Conservation (phyloP, 352 stramenopile genomes). For the Phytophthora pini region DNA sequence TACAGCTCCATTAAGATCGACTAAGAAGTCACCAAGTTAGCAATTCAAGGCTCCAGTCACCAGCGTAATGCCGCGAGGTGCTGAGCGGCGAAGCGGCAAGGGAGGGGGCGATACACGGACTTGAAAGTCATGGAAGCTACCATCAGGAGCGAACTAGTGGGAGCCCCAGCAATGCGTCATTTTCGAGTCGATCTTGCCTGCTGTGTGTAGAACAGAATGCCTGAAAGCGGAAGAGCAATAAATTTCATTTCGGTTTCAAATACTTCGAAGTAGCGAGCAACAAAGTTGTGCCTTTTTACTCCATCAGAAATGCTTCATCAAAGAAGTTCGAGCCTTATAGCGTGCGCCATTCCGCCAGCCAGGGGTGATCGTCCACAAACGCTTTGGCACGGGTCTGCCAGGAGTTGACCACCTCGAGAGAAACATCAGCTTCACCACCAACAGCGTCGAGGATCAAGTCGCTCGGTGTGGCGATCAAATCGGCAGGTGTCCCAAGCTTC, state of each 20-base stretch:
- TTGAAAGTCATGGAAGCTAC: neutral
- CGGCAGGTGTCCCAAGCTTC: slow-evolving; percentile 83
- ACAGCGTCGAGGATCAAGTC: slow-evolving; percentile 70
- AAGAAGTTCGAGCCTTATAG: slow-evolving; percentile 37
- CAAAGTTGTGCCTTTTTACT: neutral
- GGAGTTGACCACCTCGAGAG: slow-evolving; percentile 39
- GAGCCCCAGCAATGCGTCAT: neutral
- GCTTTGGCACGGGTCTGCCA: slow-evolving; percentile 61
- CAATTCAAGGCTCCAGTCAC: slow-evolving; percentile 23
- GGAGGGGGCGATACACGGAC: slow-evolving; percentile 3
- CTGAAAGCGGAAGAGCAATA: slow-evolving; percentile 36
- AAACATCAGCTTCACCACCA: slow-evolving; percentile 25
- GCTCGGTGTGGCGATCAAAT: slow-evolving; percentile 70
- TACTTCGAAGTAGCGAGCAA: neutral
- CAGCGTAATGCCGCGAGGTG: slow-evolving; percentile 21
- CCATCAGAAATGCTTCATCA: neutral
- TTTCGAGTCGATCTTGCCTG: slow-evolving; percentile 14
- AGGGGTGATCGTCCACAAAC: slow-evolving; percentile 52
- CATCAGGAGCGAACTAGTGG: slow-evolving; percentile 21
- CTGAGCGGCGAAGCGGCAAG: slow-evolving; percentile 10
- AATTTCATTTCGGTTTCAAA: slow-evolving; percentile 35
- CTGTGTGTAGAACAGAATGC: slow-evolving; percentile 37
- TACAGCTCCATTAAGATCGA: slow-evolving; percentile 97
- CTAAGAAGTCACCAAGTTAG: slow-evolving; percentile 52
- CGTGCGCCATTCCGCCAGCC: slow-evolving; percentile 85